These are phyloP conservation scores for Naganishia friedmannii DNA, from an alignment of 768 basidiomycete genomes.

Conservation along the genomic window DNA sequence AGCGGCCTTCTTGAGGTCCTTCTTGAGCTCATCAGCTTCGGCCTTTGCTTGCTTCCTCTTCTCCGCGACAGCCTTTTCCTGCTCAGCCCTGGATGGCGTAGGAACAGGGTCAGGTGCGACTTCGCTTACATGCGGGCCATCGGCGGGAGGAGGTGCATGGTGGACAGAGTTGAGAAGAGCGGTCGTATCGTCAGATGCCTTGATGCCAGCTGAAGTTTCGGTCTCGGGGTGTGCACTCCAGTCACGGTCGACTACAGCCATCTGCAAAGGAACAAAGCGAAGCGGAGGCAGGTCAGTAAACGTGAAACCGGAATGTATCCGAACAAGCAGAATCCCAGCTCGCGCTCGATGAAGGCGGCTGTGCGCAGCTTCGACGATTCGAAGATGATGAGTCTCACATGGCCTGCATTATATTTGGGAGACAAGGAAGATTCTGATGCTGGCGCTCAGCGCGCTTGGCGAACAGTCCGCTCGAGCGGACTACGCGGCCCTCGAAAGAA, in stretches of 20 bases:
- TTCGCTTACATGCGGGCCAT: conserved; percentile 36
- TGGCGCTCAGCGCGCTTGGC: no score
- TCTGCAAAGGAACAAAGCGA: conserved; percentile 28
- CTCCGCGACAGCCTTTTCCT: conserved; percentile 3
- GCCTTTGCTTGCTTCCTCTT: conserved; percentile 55
- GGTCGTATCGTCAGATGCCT: conserved; percentile 10
- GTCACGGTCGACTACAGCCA: conserved; percentile 60
- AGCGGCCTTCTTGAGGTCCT: conserved; percentile 56
- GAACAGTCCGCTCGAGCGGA: background rate
- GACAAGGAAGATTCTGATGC: no score
- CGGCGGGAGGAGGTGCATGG: conserved; percentile 29
- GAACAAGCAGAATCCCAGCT: no score
- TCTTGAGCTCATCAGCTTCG: conserved; percentile 60
- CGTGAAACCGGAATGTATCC: no score
- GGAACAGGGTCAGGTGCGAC: conserved; percentile 39
- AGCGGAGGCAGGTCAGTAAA: no score
- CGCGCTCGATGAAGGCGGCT: no score
- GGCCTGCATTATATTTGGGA: no score
- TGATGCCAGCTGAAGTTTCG: conserved; percentile 15
- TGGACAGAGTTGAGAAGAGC: conserved; percentile 32
- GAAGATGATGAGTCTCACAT: no score
- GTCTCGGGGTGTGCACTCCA: conserved; percentile 56
- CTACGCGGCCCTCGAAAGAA: background rate
- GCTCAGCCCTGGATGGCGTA: conserved; percentile 27
- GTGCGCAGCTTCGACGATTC: no score